Conservation (phyloP, 345 rosid genomes). For the Eucalyptus rudis region DNA sequence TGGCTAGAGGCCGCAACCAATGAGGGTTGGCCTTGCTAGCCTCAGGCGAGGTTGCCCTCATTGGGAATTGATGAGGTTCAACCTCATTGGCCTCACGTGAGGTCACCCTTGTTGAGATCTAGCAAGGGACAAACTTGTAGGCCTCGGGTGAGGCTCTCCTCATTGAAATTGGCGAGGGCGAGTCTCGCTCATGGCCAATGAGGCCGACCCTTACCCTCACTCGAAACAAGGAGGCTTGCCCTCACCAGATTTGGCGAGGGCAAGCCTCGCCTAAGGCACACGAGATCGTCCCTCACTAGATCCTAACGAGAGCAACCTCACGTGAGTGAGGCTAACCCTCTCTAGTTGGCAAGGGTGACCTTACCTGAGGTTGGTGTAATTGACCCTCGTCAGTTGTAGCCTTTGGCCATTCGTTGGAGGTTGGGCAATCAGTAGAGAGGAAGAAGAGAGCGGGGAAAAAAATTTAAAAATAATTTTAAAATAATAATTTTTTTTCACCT, state of each 20-base stretch:
- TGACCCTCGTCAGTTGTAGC: rapidly evolving
- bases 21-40: rapidly evolving
- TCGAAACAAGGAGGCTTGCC: too few relatives aligned
- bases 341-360: too few relatives aligned
- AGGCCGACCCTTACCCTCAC: rapidly evolving
- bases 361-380: rapidly evolving
- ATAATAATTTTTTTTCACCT: too few relatives aligned
- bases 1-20: rapidly evolving
- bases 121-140: too few relatives aligned
- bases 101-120: rapidly evolving
- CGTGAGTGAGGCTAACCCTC: too few relatives aligned
- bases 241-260: rapidly evolving
- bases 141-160: too few relatives aligned
- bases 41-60: rapidly evolving
- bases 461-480: too few relatives aligned
- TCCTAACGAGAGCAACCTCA: rapidly evolving
- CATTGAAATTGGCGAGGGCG: rapidly evolving
- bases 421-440: rapidly evolving
- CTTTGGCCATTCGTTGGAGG: too few relatives aligned
- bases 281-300: too few relatives aligned
- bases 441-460: too few relatives aligned
- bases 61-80: rapidly evolving
- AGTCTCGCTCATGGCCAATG: rapidly evolving
- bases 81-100: rapidly evolving
- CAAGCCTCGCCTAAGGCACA: rapidly evolving